Evolutionary conservation across 2,329 filamentous ascomycete species (phyloP).

Genomic region (Pezicula neosporulosa): DNA sequence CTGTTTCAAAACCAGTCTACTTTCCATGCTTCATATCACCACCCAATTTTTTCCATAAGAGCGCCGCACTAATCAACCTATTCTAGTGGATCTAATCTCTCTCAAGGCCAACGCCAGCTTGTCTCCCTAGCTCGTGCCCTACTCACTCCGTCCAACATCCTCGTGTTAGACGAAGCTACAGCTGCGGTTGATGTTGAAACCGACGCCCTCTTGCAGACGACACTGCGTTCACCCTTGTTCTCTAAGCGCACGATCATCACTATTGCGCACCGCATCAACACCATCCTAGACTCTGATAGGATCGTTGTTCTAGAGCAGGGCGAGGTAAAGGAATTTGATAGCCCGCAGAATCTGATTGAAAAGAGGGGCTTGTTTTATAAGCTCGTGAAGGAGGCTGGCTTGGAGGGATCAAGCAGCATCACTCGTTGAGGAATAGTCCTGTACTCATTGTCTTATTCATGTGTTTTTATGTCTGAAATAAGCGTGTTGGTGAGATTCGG

Average conservation of each 20-base stretch:
- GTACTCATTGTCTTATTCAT: no score
- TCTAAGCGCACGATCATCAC: constrained; percentile 95
- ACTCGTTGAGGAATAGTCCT: no score
- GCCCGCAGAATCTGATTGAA: constrained; percentile 72
- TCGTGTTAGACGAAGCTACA: constrained; percentile 95
- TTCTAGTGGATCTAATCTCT: constrained; percentile 79
- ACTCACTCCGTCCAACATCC: constrained; percentile 92
- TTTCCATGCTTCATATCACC: constrained; percentile 7
- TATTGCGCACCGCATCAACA: constrained; percentile 97
- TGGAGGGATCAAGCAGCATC: constrained; percentile 35
- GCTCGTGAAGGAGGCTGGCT: constrained; percentile 84
- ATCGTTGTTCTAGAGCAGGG: constrained; percentile 93
- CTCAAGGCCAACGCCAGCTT: constrained; percentile 90
- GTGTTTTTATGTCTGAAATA: no score
- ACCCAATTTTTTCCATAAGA: not conserved
- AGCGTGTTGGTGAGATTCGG: no score
- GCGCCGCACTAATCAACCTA: not conserved
- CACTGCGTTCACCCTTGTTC: constrained; percentile 66
- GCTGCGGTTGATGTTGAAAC: constrained; percentile 69
- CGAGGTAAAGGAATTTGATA: constrained; percentile 88
- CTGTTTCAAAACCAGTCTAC: not conserved
- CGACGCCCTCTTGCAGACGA: constrained; percentile 62
- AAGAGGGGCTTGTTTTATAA: constrained; percentile 80
- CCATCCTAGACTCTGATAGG: constrained; percentile 83
- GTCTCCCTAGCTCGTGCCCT: constrained; percentile 91